Percentiles rank a stretch among this genome's conserved stretches.
These are phyloP conservation scores for Fusarium pseudocircinatum DNA, from an alignment of 2,329 filamentous ascomycete species.

Conservation along the genomic window DNA sequence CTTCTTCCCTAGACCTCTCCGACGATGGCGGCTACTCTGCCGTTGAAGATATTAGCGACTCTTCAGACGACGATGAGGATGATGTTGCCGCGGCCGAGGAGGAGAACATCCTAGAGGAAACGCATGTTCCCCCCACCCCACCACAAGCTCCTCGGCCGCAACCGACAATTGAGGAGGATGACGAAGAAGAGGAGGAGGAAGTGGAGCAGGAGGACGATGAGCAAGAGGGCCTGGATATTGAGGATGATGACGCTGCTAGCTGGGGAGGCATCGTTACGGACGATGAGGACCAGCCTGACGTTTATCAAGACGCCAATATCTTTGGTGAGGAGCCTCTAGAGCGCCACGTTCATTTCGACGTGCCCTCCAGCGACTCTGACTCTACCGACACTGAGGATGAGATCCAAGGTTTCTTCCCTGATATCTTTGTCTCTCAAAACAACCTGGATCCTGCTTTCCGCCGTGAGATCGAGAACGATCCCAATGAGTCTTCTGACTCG, in stretches of 20 bases:
- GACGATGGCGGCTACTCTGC: constrained; percentile 79
- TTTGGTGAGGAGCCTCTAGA: constrained; percentile 54
- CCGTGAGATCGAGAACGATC: constrained; percentile 76
- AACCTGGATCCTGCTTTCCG: constrained; percentile 77
- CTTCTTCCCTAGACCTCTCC: constrained; percentile 68
- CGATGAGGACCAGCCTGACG: constrained; percentile 56
- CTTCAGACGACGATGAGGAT: constrained; percentile 80
- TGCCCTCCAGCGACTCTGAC: constrained; percentile 73
- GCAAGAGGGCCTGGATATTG: constrained; percentile 54
- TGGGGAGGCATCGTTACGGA: constrained; percentile 67
- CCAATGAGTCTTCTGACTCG: constrained; percentile 66
- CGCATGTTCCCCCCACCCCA: constrained; percentile 49
- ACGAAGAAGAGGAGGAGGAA: constrained; percentile 50
- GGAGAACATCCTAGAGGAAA: constrained; percentile 70
- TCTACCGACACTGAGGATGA: constrained; percentile 71
- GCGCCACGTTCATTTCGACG: constrained; percentile 79
- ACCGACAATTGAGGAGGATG: constrained; percentile 47
- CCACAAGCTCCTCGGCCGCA: constrained; percentile 63
- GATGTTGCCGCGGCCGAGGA: constrained; percentile 83
- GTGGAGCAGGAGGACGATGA: constrained; percentile 54
- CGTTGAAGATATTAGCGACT: constrained; percentile 82
- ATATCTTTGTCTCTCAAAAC: constrained; percentile 81
- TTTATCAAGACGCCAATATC: constrained; percentile 51
- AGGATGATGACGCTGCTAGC: constrained; percentile 55
- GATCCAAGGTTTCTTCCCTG: constrained; percentile 74